Conservation (phyloP, 2,329 filamentous ascomycete species). For the Cercospora sp. region DNA sequence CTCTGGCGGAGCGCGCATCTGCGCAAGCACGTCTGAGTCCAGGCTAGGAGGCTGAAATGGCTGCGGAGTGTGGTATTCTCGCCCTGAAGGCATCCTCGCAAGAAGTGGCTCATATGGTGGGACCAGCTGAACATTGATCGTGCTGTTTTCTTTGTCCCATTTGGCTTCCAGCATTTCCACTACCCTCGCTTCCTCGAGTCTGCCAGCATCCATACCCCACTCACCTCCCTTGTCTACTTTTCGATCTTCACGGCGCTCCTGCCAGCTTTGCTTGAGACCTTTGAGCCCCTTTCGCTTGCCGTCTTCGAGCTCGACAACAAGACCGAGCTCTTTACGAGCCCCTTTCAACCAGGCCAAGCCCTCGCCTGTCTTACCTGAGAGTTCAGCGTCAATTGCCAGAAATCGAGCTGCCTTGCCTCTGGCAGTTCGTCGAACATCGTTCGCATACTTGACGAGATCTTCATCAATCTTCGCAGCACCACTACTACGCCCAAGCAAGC, state of each 20-base stretch:
- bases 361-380: conserved; percentile 75
- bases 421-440: conserved; percentile 71
- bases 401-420: conserved; percentile 86
- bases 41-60: conserved; percentile 66
- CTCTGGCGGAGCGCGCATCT: conserved; percentile 59
- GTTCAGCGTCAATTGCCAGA: conserved; percentile 84
- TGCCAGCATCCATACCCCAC: conserved; percentile 84
- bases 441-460: conserved; percentile 68
- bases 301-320: conserved; percentile 48
- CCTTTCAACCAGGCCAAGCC: conserved; percentile 85
- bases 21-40: conserved; percentile 61
- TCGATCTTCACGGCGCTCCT: conserved; percentile 75
- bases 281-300: conserved; percentile 59
- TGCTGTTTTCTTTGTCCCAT: conserved; percentile 92
- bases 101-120: conserved; percentile 71
- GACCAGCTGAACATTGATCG: conserved; percentile 78
- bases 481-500: conserved; percentile 45
- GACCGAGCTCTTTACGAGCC: conserved; percentile 71
- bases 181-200: conserved; percentile 78
- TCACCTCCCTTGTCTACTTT: conserved; percentile 68
- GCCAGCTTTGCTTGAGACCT: conserved; percentile 70
- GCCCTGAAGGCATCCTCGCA: conserved; percentile 78
- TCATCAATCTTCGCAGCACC: conserved; percentile 59
- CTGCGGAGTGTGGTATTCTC: conserved; percentile 76
- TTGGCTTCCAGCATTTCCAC: conserved; percentile 84